These are phyloP conservation scores for Kwoniella newhampshirensis DNA, from an alignment of 768 basidiomycete species.

Conservation along the genomic window DNA sequence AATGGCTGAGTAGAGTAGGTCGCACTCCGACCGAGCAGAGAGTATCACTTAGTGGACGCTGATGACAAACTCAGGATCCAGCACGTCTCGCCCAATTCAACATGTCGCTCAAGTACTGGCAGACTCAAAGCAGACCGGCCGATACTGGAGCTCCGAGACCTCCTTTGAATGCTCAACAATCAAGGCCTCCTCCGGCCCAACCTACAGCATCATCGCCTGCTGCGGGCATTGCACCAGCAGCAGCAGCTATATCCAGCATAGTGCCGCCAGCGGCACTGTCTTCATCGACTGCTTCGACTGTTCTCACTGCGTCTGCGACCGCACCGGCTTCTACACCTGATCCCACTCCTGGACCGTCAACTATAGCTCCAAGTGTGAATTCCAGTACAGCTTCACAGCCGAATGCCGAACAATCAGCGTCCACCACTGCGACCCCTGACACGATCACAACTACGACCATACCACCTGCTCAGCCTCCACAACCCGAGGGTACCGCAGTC, in stretches of 20 bases:
- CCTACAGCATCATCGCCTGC: background rate
- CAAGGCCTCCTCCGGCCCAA: constrained; percentile 3
- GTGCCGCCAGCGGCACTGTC: background rate
- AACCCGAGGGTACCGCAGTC: constrained; percentile 1
- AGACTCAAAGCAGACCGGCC: constrained; percentile 1
- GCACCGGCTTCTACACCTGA: no score
- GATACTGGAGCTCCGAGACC: no score
- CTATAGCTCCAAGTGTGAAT: no score
- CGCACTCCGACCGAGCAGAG: background rate
- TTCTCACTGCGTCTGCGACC: background rate
- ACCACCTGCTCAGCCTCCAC: background rate
- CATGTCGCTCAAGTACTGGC: constrained; percentile 14
- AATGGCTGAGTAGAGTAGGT: constrained; percentile 13
- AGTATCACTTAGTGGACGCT: background rate
- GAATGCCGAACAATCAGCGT: no score
- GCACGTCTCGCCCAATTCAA: constrained; percentile 5
- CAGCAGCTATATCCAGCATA: background rate
- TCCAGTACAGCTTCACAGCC: no score
- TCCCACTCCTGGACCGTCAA: background rate
- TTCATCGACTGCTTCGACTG: background rate
- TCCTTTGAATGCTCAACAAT: background rate
- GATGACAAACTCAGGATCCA: constrained; percentile 4
- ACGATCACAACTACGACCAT: background rate
- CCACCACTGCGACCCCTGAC: background rate
- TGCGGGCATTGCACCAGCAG: background rate